Percentiles rank a stretch among this genome's conserved stretches.
Conservation (phyloP, 2,329 filamentous ascomycete genomes). For the Biscogniauxia marginata region DNA sequence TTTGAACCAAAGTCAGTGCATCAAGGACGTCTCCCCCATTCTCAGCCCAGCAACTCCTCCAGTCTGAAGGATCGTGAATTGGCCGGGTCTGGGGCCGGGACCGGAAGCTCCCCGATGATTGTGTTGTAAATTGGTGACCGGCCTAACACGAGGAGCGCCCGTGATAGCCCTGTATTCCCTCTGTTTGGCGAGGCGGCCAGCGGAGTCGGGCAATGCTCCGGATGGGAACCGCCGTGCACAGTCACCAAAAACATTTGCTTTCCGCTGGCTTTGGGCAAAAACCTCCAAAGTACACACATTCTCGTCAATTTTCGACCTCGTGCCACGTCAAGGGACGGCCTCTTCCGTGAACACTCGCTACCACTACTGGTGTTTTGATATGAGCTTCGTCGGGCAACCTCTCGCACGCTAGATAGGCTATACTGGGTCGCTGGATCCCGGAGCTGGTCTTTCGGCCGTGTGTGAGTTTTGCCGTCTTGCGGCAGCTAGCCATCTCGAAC, state of each 20-base stretch:
- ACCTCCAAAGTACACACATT: slow-evolving; percentile 25
- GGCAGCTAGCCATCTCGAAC: slow-evolving; percentile 15
- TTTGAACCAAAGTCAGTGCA: not conserved
- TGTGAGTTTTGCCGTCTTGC: slow-evolving; percentile 21
- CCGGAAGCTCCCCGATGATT: slow-evolving; percentile 10
- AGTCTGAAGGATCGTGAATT: not conserved
- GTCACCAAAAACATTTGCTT: slow-evolving; percentile 26
- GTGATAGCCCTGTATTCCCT: slow-evolving; percentile 20
- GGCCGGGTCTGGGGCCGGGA: slow-evolving; percentile 3
- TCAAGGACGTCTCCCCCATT: not conserved
- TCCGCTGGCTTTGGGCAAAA: slow-evolving; percentile 21
- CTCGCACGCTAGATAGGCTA: slow-evolving; percentile 15
- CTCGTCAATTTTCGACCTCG: slow-evolving; percentile 22
- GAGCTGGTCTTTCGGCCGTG: slow-evolving; percentile 15
- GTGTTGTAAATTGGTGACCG: slow-evolving; percentile 14
- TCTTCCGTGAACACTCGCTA: slow-evolving; percentile 14
- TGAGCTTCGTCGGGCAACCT: slow-evolving; percentile 14
- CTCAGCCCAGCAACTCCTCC: not conserved
- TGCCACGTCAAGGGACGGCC: slow-evolving; percentile 16
- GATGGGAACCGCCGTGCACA: slow-evolving; percentile 22
- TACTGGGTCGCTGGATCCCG: slow-evolving; percentile 15
- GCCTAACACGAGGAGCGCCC: slow-evolving; percentile 15
- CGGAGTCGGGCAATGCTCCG: slow-evolving; percentile 26
- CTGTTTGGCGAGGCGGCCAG: slow-evolving; percentile 23
- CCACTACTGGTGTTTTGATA: slow-evolving; percentile 13